Percentiles rank a stretch among this genome's conserved stretches.
These are phyloP conservation scores for Arabidopsis lyrata DNA, from an alignment of 441 rosid species.

Conservation along the genomic window DNA sequence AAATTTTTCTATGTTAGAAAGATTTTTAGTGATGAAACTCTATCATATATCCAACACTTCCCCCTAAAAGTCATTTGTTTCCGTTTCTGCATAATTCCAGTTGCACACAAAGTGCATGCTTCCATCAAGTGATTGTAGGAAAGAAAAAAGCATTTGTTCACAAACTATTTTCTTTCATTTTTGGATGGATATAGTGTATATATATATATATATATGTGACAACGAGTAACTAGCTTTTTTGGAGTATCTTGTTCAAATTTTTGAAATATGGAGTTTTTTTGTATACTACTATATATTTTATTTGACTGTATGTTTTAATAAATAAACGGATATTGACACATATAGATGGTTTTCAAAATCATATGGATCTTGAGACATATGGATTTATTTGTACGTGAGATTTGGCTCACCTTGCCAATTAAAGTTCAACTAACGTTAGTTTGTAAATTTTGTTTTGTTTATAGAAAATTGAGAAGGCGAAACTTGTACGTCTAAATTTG, in stretches of 20 bases:
- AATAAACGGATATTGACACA: too few species aligned
- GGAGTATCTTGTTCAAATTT: too few species aligned
- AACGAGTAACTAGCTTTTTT: too few species aligned
- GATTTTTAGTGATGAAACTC: not conserved
- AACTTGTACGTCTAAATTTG: constrained; percentile 23
- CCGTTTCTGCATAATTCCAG: constrained; percentile 22
- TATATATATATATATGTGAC: too few species aligned
- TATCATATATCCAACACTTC: constrained; percentile 17
- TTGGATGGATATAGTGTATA: not conserved
- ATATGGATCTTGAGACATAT: too few species aligned
- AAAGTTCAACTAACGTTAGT: not conserved
- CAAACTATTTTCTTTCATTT: not conserved
- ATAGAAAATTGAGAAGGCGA: constrained; percentile 10
- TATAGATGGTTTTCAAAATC: too few species aligned
- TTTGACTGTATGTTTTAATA: too few species aligned
- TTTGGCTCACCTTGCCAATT: not conserved
- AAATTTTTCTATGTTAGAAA: not conserved
- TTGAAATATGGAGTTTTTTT: too few species aligned
- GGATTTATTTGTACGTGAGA: too few species aligned
- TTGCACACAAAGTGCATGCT: constrained; percentile 27
- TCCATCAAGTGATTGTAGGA: not conserved
- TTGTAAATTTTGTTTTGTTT: constrained; percentile 1
- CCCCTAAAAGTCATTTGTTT: not conserved
- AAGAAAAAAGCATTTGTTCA: not conserved
- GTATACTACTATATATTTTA: too few species aligned